These are phyloP conservation scores for Jaenimonas drosophilae DNA, from an alignment of 208 protist genomes.

Conservation along the genomic window DNA sequence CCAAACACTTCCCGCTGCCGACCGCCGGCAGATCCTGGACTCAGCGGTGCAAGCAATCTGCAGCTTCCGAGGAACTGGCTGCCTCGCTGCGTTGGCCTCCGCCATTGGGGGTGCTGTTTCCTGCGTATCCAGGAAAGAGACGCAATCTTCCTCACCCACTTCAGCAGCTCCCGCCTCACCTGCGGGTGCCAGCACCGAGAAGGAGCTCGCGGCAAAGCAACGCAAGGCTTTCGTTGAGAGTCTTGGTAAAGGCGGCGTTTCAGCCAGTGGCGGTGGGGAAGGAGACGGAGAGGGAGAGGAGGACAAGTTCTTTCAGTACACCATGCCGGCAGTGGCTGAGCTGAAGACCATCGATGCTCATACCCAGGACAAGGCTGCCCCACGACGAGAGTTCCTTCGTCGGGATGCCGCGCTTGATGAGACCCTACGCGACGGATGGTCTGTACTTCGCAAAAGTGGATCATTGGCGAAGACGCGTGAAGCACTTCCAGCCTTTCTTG, in stretches of 20 bases:
- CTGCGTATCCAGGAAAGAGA: too few species aligned
- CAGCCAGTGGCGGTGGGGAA: constrained; percentile 8
- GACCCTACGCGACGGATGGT: constrained; percentile 43
- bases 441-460: constrained; percentile 33
- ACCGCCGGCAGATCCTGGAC: constrained; percentile 58
- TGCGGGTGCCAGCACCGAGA: constrained; percentile 5
- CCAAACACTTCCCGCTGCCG: constrained; percentile 37
- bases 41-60: constrained; percentile 62
- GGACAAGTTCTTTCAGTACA: constrained; percentile 26
- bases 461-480: constrained; percentile 35
- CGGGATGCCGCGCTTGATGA: constrained; percentile 23
- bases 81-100: constrained; percentile 57
- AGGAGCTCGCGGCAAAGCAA: constrained; percentile 22
- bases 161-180: constrained; percentile 6
- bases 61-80: constrained; percentile 40
- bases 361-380: constrained; percentile 11
- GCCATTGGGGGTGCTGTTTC: constrained; percentile 55
- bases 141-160: constrained; percentile 3
- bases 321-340: constrained; percentile 54
- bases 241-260: too few species aligned
- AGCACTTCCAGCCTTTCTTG: constrained; percentile 53
- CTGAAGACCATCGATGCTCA: constrained; percentile 48
- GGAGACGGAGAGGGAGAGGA: constrained; percentile 33
- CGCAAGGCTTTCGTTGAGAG: constrained; percentile 61
- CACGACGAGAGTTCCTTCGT: constrained; percentile 34